These are phyloP conservation scores for Yamadazyma dushanensis DNA, from an alignment of 1,139 yeast genomes.

Conservation along the genomic window DNA sequence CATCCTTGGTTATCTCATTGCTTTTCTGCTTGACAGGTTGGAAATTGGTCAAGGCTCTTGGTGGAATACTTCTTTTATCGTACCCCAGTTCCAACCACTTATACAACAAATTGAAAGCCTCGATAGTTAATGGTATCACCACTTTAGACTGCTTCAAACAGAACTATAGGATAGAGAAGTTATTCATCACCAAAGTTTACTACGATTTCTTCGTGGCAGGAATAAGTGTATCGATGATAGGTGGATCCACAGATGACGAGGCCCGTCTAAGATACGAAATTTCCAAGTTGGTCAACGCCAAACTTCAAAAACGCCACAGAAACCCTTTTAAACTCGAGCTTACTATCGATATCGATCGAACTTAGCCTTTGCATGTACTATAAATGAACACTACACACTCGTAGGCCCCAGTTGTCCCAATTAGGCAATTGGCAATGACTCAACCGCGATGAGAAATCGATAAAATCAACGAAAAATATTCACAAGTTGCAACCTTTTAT, in stretches of 20 bases:
- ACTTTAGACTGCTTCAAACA: constrained; percentile 51
- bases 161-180: constrained; percentile 46
- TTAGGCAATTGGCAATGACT: constrained; percentile 28
- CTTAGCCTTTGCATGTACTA: no score
- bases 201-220: constrained; percentile 59
- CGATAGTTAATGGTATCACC: constrained; percentile 38
- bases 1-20: constrained; percentile 51
- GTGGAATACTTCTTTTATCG: constrained; percentile 52
- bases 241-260: constrained; percentile 74
- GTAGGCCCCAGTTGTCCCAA: constrained; percentile 17
- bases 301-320: constrained; percentile 24
- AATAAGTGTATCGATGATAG: constrained; percentile 54
- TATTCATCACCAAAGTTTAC: constrained; percentile 62
- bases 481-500: not conserved
- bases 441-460: constrained; percentile 41
- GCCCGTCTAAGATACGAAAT: constrained; percentile 54
- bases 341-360: constrained; percentile 60
- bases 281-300: constrained; percentile 43
- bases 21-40: constrained; percentile 55
- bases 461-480: not conserved
- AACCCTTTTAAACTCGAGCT: constrained; percentile 47
- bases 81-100: constrained; percentile 49
- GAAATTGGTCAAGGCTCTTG: constrained; percentile 51
- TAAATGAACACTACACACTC: not conserved
- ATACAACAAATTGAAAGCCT: constrained; percentile 35